These are phyloP conservation scores for Telopea speciosissima DNA, from an alignment of 177 flowering plant species.

Conservation along the genomic window DNA sequence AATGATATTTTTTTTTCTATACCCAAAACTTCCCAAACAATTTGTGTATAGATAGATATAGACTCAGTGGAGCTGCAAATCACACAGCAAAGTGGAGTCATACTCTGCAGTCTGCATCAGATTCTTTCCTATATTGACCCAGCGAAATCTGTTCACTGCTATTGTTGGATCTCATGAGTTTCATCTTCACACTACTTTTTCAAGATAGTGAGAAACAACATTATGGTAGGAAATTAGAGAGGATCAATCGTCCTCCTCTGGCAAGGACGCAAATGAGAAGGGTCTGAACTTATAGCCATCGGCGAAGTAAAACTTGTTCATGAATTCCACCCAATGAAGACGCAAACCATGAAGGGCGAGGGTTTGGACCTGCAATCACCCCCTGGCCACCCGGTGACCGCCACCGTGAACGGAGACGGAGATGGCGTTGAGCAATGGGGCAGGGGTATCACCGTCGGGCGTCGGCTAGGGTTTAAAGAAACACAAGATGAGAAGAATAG, in stretches of 20 bases:
- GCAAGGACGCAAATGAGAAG: conserved; percentile 63
- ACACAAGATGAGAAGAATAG: no score
- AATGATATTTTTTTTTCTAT: conserved; percentile 4
- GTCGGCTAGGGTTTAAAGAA: no score
- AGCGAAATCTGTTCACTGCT: conserved; percentile 2
- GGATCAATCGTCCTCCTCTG: conserved; percentile 63
- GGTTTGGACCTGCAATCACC: no score
- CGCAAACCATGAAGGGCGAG: conserved; percentile 89
- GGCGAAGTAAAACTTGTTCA: conserved; percentile 68
- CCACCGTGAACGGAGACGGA: no score
- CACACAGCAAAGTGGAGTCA: conserved; percentile 5
- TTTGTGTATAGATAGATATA: conserved; percentile 7
- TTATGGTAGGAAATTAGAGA: conserved; percentile 2
- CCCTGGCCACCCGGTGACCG: no score
- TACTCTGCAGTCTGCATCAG: conserved; percentile 7
- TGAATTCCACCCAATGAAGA: conserved; percentile 13
- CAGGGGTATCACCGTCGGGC: no score
- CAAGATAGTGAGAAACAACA: conserved; percentile 2
- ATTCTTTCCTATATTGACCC: conserved; percentile 6
- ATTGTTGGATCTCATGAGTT: conserved; percentile 1
- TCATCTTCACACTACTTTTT: conserved; percentile 1
- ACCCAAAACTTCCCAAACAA: conserved; percentile 12
- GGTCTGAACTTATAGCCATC: conserved; percentile 93
- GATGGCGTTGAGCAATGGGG: no score
- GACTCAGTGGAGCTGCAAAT: conserved; percentile 11